Evolutionary conservation across 371 early-diverging fungal genomes (phyloP).

Genomic region (Fennellomyces sp.): DNA sequence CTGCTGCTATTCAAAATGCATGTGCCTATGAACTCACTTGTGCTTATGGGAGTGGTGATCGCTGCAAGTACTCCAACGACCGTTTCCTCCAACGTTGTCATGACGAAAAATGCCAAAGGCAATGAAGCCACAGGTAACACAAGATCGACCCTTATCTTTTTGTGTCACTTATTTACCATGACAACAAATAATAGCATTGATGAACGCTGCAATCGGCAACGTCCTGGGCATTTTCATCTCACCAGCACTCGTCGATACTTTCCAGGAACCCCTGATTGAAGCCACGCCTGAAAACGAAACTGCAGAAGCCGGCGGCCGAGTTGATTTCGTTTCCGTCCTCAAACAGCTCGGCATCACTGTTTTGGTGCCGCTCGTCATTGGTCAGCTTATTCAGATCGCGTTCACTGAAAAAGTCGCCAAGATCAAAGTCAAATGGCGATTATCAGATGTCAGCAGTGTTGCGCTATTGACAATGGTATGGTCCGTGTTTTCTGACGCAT

Average conservation of each 20-base stretch:
- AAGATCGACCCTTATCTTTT: neutral
- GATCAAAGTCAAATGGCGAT: slow-evolving; percentile 46
- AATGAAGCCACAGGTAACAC: slow-evolving; percentile 57
- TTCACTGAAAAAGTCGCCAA: slow-evolving; percentile 50
- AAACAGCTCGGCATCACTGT: slow-evolving; percentile 62
- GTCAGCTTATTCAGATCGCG: slow-evolving; percentile 57
- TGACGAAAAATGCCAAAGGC: slow-evolving; percentile 71
- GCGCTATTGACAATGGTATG: slow-evolving; percentile 67
- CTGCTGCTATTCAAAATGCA: slow-evolving; percentile 41
- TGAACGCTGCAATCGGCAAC: slow-evolving; percentile 72
- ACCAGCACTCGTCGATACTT: slow-evolving; percentile 55
- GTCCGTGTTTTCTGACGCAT: slow-evolving; percentile 72
- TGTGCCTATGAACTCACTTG: slow-evolving; percentile 49
- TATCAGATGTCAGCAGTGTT: slow-evolving; percentile 55
- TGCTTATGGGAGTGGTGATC: slow-evolving; percentile 64
- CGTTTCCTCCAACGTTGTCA: slow-evolving; percentile 73
- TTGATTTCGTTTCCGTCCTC: slow-evolving; percentile 54
- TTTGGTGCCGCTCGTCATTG: slow-evolving; percentile 58
- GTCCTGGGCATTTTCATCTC: slow-evolving; percentile 67
- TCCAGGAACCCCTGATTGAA: slow-evolving; percentile 34
- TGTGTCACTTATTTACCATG: slow-evolving; percentile 10
- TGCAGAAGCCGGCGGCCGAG: slow-evolving; percentile 34
- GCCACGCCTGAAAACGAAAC: slow-evolving; percentile 36
- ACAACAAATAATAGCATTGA: too few species aligned
- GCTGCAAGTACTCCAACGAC: slow-evolving; percentile 72